Evolutionary conservation across 2,329 filamentous ascomycete species (phyloP), one percentile per base, ranked within the genome.

Genomic region (Dactylellina cionopaga): DNA sequence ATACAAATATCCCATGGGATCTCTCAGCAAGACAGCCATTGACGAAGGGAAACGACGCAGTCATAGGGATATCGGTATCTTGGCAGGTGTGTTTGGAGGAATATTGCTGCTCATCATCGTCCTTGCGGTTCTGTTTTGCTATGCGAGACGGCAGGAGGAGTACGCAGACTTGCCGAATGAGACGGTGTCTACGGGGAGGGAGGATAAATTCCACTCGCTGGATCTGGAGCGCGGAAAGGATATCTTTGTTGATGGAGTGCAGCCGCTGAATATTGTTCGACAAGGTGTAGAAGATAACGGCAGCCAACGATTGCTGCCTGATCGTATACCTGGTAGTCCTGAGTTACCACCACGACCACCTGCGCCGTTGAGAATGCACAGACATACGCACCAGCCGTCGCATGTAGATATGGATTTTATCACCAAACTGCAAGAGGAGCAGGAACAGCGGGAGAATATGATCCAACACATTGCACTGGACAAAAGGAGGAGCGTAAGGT

Each of bases 61-160:
- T 17, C n/a, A 52, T 35, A 46, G 51, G n/a, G 66, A 74, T 47
- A 74, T 75, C 10, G 58, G 49, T 5, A 75, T 73, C 7, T 54
- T 76, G 10, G 62, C 74, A 0, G 75, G 74, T 5, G 51, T 74
- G 10, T 63, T 76, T 9, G 59, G 75, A 1, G 58, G 70, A 3
- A 43, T 69, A 2, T 29, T 71, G 1, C 41, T 70, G 3, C 43
- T 73, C 0, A 66, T 62, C 4, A 62, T 62, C 5, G 13, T 54
- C 2, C 60, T 74, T 4, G 66, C 72, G 6, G 54, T 59, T 6
- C 69, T 75, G 27, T 75, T 75, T 22, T 76, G 74, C 47, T 76
- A 75, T 39, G 74, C 68, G 1, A 31, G 46, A 41, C 51, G 59
- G 9, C 19, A 60, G 5, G 68, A 65, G 15, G 59, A 65, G 25